Evolutionary conservation across 495 filamentous ascomycete species (phyloP).

Genomic region (Aspergillus biplanus): DNA sequence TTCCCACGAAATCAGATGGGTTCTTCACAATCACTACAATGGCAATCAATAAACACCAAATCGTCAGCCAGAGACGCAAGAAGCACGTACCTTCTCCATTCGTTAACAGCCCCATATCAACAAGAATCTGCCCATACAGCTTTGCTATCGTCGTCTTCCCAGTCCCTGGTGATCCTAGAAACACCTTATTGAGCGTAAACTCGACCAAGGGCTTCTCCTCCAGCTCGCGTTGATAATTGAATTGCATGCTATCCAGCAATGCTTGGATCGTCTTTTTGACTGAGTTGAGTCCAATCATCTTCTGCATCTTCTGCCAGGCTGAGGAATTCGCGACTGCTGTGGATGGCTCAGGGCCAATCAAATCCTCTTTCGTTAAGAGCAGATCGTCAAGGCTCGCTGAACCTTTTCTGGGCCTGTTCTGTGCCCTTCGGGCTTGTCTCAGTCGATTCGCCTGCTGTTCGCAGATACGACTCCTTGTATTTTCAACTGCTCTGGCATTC

Average conservation of each 20-base stretch:
- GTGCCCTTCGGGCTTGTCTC: conserved; percentile 37
- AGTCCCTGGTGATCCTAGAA: conserved; percentile 71
- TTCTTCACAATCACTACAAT: conserved; percentile 65
- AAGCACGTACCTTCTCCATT: conserved; percentile 61
- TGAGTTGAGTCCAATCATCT: conserved; percentile 59
- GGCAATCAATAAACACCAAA: not conserved
- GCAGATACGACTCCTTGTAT: conserved; percentile 54
- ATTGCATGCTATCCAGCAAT: conserved; percentile 60
- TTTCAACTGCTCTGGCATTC: conserved; percentile 72
- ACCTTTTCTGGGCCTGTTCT: conserved; percentile 11
- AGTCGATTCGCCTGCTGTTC: conserved; percentile 64
- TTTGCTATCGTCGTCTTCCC: conserved; percentile 80
- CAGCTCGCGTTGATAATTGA: conserved; percentile 66
- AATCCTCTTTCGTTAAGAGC: conserved; percentile 59
- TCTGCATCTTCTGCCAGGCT: conserved; percentile 63
- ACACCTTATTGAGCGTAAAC: conserved; percentile 70
- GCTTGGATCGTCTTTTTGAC: conserved; percentile 66
- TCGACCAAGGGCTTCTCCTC: conserved; percentile 58
- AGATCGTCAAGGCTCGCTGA: conserved; percentile 45
- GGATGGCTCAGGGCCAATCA: conserved; percentile 69
- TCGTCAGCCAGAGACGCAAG: not conserved
- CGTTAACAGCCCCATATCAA: conserved; percentile 60
- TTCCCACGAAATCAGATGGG: conserved; percentile 73
- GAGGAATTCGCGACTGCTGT: conserved; percentile 48
- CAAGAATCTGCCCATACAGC: conserved; percentile 69